Percentiles rank a stretch among this genome's conserved stretches.
phyloP scores from a whole-genome alignment of 2,329 filamentous ascomycete species.

The Botrytis sinoallii region DNA sequence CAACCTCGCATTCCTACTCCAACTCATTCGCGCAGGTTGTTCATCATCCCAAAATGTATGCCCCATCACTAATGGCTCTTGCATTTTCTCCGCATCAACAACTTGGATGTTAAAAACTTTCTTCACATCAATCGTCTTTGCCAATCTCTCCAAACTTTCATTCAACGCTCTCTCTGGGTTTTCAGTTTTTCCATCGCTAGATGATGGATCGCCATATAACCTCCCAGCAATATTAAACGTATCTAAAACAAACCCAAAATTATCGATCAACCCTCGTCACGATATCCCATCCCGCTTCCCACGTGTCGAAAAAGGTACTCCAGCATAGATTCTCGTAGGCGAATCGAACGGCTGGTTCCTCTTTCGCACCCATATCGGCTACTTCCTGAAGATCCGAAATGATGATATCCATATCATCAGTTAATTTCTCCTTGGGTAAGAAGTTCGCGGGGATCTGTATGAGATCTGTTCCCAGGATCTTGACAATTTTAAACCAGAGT shows the following conservation, averaged over 20 bases:
- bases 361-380: constrained; percentile 63
- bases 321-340: constrained; percentile 71
- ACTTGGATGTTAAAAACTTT: constrained; percentile 76
- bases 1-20: constrained; percentile 70
- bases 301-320: constrained; percentile 66
- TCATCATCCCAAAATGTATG: constrained; percentile 56
- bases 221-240: constrained; percentile 72
- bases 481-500: constrained; percentile 62
- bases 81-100: constrained; percentile 66
- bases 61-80: constrained; percentile 50
- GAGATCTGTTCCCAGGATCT: constrained; percentile 60
- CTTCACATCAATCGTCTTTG: constrained; percentile 48
- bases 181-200: constrained; percentile 47
- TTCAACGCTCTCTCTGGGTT: constrained; percentile 55
- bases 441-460: not conserved
- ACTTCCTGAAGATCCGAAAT: constrained; percentile 59
- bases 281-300: constrained; percentile 69
- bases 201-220: constrained; percentile 65
- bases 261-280: constrained; percentile 61
- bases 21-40: constrained; percentile 68
- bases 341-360: constrained; percentile 57
- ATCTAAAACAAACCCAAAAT: constrained; percentile 69
- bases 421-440: not conserved
- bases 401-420: constrained; percentile 58
- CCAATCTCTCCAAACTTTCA: constrained; percentile 30